phyloP scores from a whole-genome alignment of 768 basidiomycete species.

The Serendipita indica region DNA sequence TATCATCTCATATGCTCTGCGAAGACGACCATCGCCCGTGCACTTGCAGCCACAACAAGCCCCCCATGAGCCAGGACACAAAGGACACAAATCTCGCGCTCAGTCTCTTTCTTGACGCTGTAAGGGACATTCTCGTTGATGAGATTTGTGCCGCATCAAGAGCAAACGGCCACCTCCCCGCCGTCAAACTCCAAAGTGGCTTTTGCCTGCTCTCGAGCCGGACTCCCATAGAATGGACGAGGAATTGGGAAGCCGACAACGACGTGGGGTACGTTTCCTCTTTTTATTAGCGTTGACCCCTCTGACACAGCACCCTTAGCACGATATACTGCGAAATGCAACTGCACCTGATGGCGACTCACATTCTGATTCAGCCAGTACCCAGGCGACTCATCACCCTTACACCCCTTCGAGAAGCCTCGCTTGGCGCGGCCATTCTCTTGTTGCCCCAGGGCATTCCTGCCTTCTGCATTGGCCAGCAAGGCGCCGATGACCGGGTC shows the following conservation, averaged over 20 bases:
- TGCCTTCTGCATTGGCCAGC: neutral
- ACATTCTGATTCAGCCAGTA: constrained; percentile 7
- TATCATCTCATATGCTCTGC: neutral
- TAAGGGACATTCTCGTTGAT: constrained; percentile 1
- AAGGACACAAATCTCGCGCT: neutral
- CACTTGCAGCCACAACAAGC: neutral
- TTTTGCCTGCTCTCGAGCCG: constrained; percentile 1
- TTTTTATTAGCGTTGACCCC: neutral
- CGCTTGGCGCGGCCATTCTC: neutral
- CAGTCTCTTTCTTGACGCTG: neutral
- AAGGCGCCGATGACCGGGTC: neutral
- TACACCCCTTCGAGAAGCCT: neutral
- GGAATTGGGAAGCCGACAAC: neutral
- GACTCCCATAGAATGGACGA: constrained; percentile 1
- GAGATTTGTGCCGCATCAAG: neutral
- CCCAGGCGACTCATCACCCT: neutral
- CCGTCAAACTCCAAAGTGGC: neutral
- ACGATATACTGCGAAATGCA: neutral
- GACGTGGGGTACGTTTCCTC: neutral
- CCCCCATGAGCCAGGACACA: neutral
- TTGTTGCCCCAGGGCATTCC: neutral
- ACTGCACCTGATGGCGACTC: neutral
- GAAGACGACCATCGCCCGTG: neutral
- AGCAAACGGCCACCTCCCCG: neutral
- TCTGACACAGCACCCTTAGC: neutral